phyloP scores from a whole-genome alignment of 306 rosid genomes.

The Sicyos edulis region DNA sequence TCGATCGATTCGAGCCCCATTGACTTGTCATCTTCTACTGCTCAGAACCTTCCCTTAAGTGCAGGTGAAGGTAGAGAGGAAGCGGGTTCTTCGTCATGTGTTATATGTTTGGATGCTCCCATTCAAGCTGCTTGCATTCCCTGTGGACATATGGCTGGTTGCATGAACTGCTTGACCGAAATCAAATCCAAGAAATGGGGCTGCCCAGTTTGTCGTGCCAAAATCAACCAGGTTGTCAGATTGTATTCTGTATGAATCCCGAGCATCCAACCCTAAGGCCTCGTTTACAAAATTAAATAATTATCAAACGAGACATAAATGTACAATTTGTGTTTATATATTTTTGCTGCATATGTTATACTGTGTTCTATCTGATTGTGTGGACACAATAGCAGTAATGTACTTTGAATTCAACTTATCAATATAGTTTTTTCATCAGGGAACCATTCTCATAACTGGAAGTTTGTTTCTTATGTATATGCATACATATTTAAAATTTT shows the following conservation, averaged over 20 bases:
- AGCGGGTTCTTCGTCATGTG: constrained; percentile 57
- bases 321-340: constrained; percentile 2
- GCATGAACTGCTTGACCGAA: constrained; percentile 92
- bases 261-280: too few relatives aligned
- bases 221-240: constrained; percentile 73
- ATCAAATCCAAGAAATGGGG: constrained; percentile 87
- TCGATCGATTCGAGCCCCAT: constrained; percentile 61
- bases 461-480: too few relatives aligned
- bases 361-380: constrained; percentile 3
- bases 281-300: too few relatives aligned
- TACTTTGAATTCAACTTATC: not conserved
- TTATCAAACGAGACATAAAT: not conserved
- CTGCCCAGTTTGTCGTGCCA: constrained; percentile 91
- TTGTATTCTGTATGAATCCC: constrained; percentile 59
- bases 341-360: too few relatives aligned
- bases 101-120: constrained; percentile 92
- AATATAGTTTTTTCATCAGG: too few relatives aligned
- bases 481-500: too few relatives aligned
- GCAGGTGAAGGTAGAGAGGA: constrained; percentile 36
- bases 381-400: not conserved
- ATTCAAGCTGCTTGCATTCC: constrained; percentile 98
- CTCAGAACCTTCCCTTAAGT: not conserved
- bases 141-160: constrained; percentile 96
- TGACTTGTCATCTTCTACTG: constrained; percentile 14
- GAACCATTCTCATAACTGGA: too few relatives aligned